Evolutionary conservation across 225 moss, liverwort and hornwort species (phyloP).

Genomic region (Polytrichum commune): DNA sequence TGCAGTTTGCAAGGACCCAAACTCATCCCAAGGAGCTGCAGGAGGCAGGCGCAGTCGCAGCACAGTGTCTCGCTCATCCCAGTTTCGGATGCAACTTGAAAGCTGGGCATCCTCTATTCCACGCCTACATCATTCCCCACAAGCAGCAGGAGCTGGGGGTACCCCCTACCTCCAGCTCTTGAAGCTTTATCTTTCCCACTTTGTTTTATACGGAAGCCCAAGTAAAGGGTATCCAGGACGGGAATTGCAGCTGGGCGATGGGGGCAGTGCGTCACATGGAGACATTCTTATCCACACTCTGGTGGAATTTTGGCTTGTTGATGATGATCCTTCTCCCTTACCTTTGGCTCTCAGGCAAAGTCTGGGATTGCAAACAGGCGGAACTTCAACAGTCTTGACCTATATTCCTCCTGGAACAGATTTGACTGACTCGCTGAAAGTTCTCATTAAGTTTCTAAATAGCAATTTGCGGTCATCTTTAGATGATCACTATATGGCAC

Average conservation of each 20-base stretch:
- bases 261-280: constrained; percentile 49
- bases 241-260: constrained; percentile 43
- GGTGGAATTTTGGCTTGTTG: constrained; percentile 67
- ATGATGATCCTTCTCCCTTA: constrained; percentile 65
- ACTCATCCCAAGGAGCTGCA: constrained; percentile 39
- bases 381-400: constrained; percentile 29
- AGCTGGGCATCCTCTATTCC: constrained; percentile 70
- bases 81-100: constrained; percentile 58
- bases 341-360: constrained; percentile 43
- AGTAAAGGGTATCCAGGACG: constrained; percentile 38
- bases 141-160: constrained; percentile 40
- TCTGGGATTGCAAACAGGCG: constrained; percentile 43
- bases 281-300: constrained; percentile 51
- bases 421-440: constrained; percentile 65
- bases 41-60: constrained; percentile 35
- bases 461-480: constrained; percentile 43
- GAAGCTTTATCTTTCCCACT: constrained; percentile 66
- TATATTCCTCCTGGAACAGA: constrained; percentile 67
- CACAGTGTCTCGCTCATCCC: constrained; percentile 50
- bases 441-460: constrained; percentile 60
- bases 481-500: constrained; percentile 34
- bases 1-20: constrained; percentile 64
- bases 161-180: constrained; percentile 64
- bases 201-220: constrained; percentile 38
- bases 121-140: constrained; percentile 55